phyloP scores from a whole-genome alignment of 169 alveolate genomes.

The Eimeria acervulina region DNA sequence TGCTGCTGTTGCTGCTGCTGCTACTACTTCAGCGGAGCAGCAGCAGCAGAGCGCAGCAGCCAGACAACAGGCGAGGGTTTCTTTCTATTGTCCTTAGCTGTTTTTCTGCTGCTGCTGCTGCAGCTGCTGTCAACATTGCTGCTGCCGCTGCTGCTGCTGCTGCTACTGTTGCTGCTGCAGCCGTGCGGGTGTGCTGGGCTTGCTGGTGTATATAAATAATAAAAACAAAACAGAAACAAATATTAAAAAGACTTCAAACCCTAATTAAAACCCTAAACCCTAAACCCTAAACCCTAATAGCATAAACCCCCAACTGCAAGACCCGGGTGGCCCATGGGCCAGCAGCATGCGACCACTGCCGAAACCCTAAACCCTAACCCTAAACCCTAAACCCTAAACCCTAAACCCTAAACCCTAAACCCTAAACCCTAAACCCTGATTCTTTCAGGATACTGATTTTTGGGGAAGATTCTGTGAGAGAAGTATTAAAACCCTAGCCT shows the following conservation, averaged over 20 bases:
- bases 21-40: background rate
- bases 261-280: background rate
- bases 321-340: background rate
- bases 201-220: no score
- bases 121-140: no score
- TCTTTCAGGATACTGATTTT: background rate
- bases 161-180: no score
- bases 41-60: background rate
- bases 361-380: conserved; percentile 26
- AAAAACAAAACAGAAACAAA: background rate
- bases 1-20: conserved; percentile 1
- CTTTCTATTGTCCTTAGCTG: background rate
- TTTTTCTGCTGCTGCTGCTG: background rate
- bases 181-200: no score
- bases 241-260: background rate
- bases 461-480: no score
- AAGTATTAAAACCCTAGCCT: background rate
- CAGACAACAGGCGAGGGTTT: background rate
- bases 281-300: no score
- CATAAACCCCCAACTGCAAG: background rate
- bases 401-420: no score
- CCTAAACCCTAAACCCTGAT: background rate
- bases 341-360: background rate
- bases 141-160: no score
- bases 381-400: background rate